Evolutionary conservation across 345 rosid genomes (phyloP), one percentile per base, ranked within the genome.

Genomic region (Populus alba): DNA sequence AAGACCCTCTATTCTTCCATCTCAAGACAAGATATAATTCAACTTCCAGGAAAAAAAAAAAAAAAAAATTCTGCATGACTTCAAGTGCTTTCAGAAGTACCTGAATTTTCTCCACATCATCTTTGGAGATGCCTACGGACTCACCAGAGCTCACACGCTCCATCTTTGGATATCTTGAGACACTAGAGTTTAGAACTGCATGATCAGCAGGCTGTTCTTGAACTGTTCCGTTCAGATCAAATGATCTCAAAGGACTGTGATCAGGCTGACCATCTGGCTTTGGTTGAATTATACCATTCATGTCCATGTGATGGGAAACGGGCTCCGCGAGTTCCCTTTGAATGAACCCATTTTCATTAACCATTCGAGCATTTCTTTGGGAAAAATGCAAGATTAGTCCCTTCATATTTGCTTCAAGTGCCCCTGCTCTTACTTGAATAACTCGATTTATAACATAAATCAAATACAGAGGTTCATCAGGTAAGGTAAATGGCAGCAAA

Each of bases 381-480:
- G 88, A 78, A 73, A 89, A 82, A 72, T 86, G 83, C 12, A 85
- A 85, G 80, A 86, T 86, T 75, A 90, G 82, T 62, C 91, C 94
- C 84, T 92, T 97, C 93, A 94, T 76, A 84, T 92, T 94, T 79
- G 98, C 95, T 89, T 97, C 98, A 41, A 94, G 81, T 71, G 95
- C 91, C 61, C 98, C 99, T 62, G 94, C 94, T 78, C 99, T 90
- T 68, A 94, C 95, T 87, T 94, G 99, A 77, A 92, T 85, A 70
- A 97, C 86, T 87, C 99, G 92, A 86, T 97, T 97, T 83, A 97
- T 92, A 33, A 95, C 65, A 78, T 94, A 94, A 66, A 97, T 85
- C 85, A 97, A 85, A 90, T 97, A 92, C 76, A 97, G 97, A 3
- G 99, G 99, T 79, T 97, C 99, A 85, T 97, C 99, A n/a, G 97